A percentile compares a stretch with the other conserved stretches of the same genome.
Conservation (phyloP, 1,139 yeast species). For the Meyerozyma carpophila region DNA sequence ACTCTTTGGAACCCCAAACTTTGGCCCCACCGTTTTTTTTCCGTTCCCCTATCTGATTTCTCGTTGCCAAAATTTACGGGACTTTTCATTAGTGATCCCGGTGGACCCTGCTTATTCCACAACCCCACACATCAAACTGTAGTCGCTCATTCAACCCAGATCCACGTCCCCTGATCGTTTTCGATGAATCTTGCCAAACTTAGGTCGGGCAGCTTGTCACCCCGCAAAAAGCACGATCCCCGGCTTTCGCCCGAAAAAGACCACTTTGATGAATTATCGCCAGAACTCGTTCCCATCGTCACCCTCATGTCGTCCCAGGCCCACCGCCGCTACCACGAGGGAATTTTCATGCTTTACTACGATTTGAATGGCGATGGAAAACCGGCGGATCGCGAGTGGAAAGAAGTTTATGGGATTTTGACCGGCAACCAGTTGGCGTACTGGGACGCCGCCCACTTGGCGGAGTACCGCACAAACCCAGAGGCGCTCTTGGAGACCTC, state of each 20-base stretch:
- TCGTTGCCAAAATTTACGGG: too few species aligned
- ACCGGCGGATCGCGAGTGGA: constrained; percentile 81
- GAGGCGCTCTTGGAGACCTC: constrained; percentile 49
- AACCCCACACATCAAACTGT: neutral
- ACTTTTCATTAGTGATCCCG: neutral
- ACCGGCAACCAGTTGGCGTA: constrained; percentile 88
- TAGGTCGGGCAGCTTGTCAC: neutral
- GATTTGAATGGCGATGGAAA: constrained; percentile 80
- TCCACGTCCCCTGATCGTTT: neutral
- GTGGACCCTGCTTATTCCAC: neutral
- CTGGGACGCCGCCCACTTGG: constrained; percentile 83
- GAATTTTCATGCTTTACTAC: constrained; percentile 65
- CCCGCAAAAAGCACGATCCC: neutral
- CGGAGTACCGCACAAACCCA: constrained; percentile 46
- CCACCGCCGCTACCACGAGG: constrained; percentile 70
- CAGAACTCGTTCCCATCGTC: constrained; percentile 72
- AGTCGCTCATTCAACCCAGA: neutral
- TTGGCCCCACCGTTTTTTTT: too few species aligned
- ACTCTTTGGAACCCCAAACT: neutral
- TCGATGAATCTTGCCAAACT: neutral
- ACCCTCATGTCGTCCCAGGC: constrained; percentile 67
- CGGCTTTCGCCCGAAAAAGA: constrained; percentile 1
- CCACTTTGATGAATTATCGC: constrained; percentile 35
- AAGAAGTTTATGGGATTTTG: constrained; percentile 85
- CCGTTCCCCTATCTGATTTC: too few species aligned